These are phyloP conservation scores for Suillus americanus DNA, from an alignment of 768 basidiomycete species.

Conservation along the genomic window DNA sequence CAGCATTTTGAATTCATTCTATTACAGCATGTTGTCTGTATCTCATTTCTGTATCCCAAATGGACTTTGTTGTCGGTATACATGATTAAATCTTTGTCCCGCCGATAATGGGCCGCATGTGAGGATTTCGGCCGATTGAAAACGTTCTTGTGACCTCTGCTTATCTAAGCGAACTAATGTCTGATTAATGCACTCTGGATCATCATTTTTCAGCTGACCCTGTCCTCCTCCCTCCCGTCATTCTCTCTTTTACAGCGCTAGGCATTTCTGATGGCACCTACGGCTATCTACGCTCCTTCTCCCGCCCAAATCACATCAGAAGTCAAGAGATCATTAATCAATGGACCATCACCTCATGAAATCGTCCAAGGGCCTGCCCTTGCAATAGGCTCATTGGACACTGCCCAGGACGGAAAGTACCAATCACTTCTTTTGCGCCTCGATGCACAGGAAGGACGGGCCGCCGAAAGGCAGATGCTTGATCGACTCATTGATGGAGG, in stretches of 20 bases:
- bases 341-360: background rate
- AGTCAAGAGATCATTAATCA: slow-evolving; percentile 15
- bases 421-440: slow-evolving; percentile 66
- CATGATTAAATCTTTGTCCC: background rate
- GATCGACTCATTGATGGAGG: slow-evolving; percentile 83
- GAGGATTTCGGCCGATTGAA: slow-evolving; percentile 4
- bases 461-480: slow-evolving; percentile 77
- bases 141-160: background rate
- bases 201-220: background rate
- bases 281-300: slow-evolving; percentile 43
- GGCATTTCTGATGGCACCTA: slow-evolving; percentile 53
- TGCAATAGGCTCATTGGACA: slow-evolving; percentile 74
- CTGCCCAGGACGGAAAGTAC: slow-evolving; percentile 79
- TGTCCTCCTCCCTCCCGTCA: slow-evolving; percentile 5
- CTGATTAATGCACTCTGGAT: slow-evolving; percentile 18
- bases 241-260: background rate
- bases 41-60: background rate
- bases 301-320: slow-evolving; percentile 17
- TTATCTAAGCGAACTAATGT: slow-evolving; percentile 17
- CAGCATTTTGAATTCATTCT: background rate
- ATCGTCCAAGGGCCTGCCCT: slow-evolving; percentile 50
- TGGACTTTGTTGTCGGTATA: background rate
- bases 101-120: background rate
- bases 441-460: slow-evolving; percentile 40
- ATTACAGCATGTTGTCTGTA: slow-evolving; percentile 5